These are phyloP conservation scores for Graphilbum fragrans DNA, from an alignment of 2,329 filamentous ascomycete species.

Conservation along the genomic window DNA sequence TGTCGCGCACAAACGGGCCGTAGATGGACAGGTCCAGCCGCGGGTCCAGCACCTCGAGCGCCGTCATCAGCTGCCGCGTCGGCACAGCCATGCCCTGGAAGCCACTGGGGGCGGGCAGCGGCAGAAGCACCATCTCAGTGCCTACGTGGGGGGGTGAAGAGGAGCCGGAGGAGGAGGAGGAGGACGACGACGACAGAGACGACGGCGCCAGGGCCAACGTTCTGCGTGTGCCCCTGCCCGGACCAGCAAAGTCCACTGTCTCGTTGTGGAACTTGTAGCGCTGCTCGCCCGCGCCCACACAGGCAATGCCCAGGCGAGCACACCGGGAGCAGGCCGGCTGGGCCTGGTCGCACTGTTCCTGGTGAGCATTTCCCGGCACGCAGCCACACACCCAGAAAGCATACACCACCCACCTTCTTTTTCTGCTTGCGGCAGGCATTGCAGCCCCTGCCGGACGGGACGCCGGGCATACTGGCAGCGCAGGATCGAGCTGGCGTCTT, in stretches of 20 bases:
- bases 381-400: neutral
- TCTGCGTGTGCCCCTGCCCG: too few species aligned
- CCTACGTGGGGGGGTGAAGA: conserved; percentile 5
- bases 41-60: conserved; percentile 7
- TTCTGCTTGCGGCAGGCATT: conserved; percentile 11
- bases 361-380: neutral
- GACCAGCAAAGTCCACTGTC: too few species aligned
- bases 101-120: too few species aligned
- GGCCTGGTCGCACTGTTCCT: conserved; percentile 8
- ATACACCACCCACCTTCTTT: conserved; percentile 11
- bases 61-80: neutral
- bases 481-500: neutral
- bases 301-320: conserved; percentile 6
- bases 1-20: conserved; percentile 6
- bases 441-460: conserved; percentile 10
- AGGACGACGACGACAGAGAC: too few species aligned
- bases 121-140: too few species aligned
- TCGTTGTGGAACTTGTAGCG: conserved; percentile 10
- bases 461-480: conserved; percentile 5
- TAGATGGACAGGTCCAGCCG: conserved; percentile 9
- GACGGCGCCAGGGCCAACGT: too few species aligned
- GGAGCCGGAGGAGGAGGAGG: conserved; percentile 1
- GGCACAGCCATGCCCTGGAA: too few species aligned
- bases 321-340: conserved; percentile 9
- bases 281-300: conserved; percentile 7